Base-by-base conservation (phyloP, 2,329 filamentous ascomycete genomes). In the Raffaelea arxii region DNA sequence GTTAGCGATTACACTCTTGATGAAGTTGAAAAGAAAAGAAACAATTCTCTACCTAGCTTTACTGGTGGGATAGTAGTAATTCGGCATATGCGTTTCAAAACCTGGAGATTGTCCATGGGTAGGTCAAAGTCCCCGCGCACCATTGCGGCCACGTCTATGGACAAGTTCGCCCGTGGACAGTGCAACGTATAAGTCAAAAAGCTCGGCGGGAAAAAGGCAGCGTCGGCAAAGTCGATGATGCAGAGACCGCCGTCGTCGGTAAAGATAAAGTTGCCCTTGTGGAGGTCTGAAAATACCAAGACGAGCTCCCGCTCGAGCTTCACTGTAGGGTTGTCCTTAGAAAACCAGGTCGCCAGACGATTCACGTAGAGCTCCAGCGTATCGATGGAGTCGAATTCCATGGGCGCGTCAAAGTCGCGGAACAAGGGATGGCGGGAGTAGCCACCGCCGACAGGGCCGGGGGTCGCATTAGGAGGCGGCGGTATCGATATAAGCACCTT, bases 361-460 rank as follows among this genome's bases (percentile, higher is more conserved):
- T 40, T 40, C 12, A 40, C 25, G 12, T 40, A 40, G 25, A 40
- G 38, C 21, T 40, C 38, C 21, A 40, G 21, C 25, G 38, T 40
- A 23, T 40, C 38, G 38, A 40, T 40, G 25, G 38, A 40, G 38
- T 40, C 38, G 25, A 40, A 40, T 16, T 40, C 21, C 38, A 40
- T 40, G 6, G 38, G 38, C 6, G 38, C 22, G n/a, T 40, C 38
- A 40, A 40, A 40, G 38, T 40, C 38, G 14, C 21, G 21, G 25
- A 40, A 40, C 38, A 40, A 23, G 11, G 38, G 38, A n/a, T 40
- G 38, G 38, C 38, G 38, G 19, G 25, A 40, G 38, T 40, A 40
- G 12, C 38, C 38, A 40, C 38, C 38, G 25, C 38, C 38, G 22
- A 40, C 38, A 16, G 38, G 38, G 19, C 38, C 21, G 25, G 38